A percentile compares a stretch with the other conserved stretches of the same genome.
Conservation (phyloP, 2,329 filamentous ascomycete species). For the Cucurbitaria berberidis region DNA sequence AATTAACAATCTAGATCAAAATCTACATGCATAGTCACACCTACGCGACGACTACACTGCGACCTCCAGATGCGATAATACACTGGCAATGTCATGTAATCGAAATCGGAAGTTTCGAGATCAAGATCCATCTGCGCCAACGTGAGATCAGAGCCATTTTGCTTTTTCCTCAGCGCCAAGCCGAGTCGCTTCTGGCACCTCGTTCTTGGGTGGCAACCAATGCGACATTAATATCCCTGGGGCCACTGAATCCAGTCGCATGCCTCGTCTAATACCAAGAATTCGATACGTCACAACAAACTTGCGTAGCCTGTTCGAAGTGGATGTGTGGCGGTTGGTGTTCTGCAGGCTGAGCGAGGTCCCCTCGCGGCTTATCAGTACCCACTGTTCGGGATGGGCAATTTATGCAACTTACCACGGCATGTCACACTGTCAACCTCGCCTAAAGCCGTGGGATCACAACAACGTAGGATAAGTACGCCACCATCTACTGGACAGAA, state of each 20-base stretch:
- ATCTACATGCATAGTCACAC: neutral
- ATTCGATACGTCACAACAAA: neutral
- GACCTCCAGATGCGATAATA: neutral
- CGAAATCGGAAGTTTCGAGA: neutral
- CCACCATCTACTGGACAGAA: neutral
- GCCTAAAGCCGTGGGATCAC: neutral
- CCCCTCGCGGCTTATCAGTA: neutral
- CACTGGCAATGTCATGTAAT: neutral
- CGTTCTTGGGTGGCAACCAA: neutral
- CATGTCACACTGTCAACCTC: neutral
- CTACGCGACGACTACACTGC: neutral
- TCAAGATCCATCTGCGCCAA: no score
- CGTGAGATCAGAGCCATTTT: neutral
- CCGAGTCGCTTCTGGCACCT: neutral
- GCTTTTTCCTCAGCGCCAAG: slow-evolving; percentile 12
- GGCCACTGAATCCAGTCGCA: neutral
- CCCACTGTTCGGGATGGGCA: neutral
- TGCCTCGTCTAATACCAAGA: neutral
- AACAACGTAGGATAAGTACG: neutral
- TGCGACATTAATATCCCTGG: neutral
- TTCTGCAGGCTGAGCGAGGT: neutral
- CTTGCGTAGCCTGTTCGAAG: neutral
- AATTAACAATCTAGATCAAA: neutral
- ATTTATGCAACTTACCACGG: neutral
- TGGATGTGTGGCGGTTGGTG: neutral